Evolutionary conservation across 768 basidiomycete genomes (phyloP).

Genomic region (Boletus vermiculosoides): DNA sequence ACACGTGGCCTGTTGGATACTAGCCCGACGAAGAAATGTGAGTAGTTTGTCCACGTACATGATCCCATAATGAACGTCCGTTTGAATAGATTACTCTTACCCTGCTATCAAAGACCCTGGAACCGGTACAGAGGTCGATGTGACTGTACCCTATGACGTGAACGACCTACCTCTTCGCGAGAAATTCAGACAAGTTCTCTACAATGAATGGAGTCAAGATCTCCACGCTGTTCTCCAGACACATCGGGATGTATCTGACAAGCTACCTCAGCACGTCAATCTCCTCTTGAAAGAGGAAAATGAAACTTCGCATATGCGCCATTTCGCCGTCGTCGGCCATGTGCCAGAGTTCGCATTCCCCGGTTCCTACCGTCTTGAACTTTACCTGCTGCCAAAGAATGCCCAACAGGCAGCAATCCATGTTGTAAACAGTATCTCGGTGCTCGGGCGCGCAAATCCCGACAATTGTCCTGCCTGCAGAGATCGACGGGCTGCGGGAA

Average conservation of each 20-base stretch:
- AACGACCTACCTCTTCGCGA: constrained; percentile 1
- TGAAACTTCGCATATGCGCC: background rate
- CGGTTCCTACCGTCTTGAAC: constrained; percentile 23
- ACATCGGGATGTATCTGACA: background rate
- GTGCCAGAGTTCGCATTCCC: constrained; percentile 19
- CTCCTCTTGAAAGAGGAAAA: constrained; percentile 6
- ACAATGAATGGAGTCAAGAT: constrained; percentile 2
- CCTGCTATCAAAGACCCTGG: constrained; percentile 14
- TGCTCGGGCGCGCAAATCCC: constrained; percentile 9
- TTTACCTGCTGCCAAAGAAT: constrained; percentile 10
- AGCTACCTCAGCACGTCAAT: background rate
- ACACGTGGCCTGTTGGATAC: constrained; percentile 3
- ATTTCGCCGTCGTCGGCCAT: constrained; percentile 2
- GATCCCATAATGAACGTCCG: background rate
- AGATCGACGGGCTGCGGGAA: constrained; percentile 11
- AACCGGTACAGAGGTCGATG: constrained; percentile 6
- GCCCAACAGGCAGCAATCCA: background rate
- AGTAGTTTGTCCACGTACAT: background rate
- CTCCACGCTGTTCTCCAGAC: background rate
- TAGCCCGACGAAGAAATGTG: constrained; percentile 4
- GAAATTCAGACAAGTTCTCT: constrained; percentile 5
- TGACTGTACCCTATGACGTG: constrained; percentile 12
- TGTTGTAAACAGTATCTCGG: constrained; percentile 16
- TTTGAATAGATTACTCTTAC: constrained; percentile 20
- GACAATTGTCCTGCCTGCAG: constrained; percentile 11